phyloP scores from a whole-genome alignment of 139 green algal species.

The Closterium sp. region DNA sequence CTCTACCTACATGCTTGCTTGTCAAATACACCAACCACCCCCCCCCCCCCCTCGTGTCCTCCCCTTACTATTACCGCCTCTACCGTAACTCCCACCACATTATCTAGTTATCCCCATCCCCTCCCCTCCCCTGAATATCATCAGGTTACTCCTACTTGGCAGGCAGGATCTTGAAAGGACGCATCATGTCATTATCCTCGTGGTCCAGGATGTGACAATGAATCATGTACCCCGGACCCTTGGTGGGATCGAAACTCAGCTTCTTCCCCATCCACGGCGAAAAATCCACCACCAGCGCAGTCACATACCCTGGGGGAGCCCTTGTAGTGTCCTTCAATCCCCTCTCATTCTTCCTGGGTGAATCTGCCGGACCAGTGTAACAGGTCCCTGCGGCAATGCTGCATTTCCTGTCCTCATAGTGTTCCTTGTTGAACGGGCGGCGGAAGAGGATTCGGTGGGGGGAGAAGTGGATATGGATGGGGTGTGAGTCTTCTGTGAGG shows the following conservation, averaged over 20 bases:
- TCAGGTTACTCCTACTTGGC: not conserved
- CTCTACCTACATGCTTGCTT: too few species aligned
- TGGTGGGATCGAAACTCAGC: too few species aligned
- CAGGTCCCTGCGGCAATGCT: not conserved
- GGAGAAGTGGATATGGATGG: conserved; percentile 33
- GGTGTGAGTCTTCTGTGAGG: conserved; percentile 8
- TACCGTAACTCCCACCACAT: too few species aligned
- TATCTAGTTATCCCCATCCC: too few species aligned
- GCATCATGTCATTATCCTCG: conserved; percentile 48
- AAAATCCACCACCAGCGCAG: conserved; percentile 20
- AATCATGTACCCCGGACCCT: too few species aligned
- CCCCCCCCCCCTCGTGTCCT: too few species aligned
- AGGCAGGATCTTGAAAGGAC: conserved; percentile 5
- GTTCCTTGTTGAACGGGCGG: not conserved
- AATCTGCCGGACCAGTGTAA: not conserved
- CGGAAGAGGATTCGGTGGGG: conserved; percentile 11
- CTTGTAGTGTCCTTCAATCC: conserved; percentile 26
- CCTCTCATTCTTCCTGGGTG: not conserved
- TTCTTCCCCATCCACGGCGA: not conserved
- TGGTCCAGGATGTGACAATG: conserved; percentile 39
- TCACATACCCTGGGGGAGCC: conserved; percentile 2
- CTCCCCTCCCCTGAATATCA: too few species aligned
- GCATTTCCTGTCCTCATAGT: not conserved
- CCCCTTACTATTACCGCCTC: too few species aligned
- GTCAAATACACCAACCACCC: too few species aligned